phyloP scores from a whole-genome alignment of 257 asterid species.

The Prunella vulgaris region DNA sequence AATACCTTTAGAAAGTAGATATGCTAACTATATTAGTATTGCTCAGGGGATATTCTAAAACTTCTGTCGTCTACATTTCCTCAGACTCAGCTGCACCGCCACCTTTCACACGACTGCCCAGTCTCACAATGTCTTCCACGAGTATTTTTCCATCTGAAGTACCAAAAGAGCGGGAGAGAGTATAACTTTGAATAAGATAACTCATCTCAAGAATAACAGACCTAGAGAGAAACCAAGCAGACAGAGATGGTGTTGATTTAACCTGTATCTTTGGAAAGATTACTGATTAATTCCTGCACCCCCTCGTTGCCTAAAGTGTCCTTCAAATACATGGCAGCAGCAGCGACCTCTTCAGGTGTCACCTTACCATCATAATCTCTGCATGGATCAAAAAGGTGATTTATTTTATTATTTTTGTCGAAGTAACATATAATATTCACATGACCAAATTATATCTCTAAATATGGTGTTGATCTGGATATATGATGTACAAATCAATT shows the following conservation, averaged over 20 bases:
- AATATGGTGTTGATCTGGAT: neutral
- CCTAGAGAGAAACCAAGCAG: too few relatives aligned
- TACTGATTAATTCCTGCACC: constrained; percentile 72
- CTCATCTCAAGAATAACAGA: neutral
- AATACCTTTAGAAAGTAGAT: neutral
- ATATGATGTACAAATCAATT: neutral
- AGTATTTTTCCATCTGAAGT: constrained; percentile 80
- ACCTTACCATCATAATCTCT: constrained; percentile 89
- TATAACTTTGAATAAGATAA: neutral
- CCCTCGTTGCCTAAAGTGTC: constrained; percentile 84
- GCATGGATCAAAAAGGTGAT: constrained; percentile 8
- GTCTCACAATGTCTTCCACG: constrained; percentile 79
- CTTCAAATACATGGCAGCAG: constrained; percentile 75
- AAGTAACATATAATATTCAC: neutral
- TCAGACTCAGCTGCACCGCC: constrained; percentile 37
- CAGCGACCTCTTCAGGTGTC: constrained; percentile 83
- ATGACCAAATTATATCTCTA: neutral
- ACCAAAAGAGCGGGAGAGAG: neutral
- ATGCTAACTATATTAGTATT: neutral
- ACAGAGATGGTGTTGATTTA: too few relatives aligned
- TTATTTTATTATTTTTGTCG: neutral
- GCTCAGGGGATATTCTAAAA: neutral
- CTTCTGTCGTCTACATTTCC: constrained; percentile 23
- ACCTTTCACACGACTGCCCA: constrained; percentile 63
- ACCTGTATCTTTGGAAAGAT: constrained; percentile 84